These are phyloP conservation scores for Tetrapisispora nanseiensis DNA, from an alignment of 805 yeast genomes.

Conservation along the genomic window DNA sequence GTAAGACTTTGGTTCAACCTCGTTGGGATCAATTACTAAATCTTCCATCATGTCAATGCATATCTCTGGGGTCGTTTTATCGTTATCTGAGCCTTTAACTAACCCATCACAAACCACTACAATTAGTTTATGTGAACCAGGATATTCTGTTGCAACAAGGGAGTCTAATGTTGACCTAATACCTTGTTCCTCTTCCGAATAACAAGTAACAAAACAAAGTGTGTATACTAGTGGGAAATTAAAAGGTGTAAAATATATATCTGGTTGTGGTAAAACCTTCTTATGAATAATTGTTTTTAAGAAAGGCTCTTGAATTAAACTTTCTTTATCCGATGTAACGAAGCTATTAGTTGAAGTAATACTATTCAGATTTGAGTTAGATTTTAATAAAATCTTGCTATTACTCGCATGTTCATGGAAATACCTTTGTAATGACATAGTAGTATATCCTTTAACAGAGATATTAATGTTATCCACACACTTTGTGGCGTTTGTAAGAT, in stretches of 20 bases:
- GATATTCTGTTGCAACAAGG: constrained; percentile 84
- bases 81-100: constrained; percentile 91
- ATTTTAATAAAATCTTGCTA: background rate
- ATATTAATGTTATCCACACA: background rate
- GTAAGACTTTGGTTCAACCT: constrained; percentile 73
- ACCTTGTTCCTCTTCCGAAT: constrained; percentile 85
- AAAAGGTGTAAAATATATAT: constrained; percentile 77
- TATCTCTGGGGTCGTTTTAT: constrained; percentile 78
- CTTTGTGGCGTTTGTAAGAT: background rate
- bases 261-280: constrained; percentile 84
- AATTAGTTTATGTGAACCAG: constrained; percentile 84
- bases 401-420: background rate
- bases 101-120: constrained; percentile 87
- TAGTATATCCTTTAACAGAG: constrained; percentile 36
- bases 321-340: background rate
- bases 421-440: constrained; percentile 37
- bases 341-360: background rate
- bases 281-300: constrained; percentile 49
- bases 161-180: constrained; percentile 85
- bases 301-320: background rate
- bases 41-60: constrained; percentile 80
- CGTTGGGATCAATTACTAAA: constrained; percentile 56
- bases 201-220: constrained; percentile 78
- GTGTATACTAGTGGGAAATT: constrained; percentile 69
- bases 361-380: background rate